A percentile compares a stretch with the other conserved stretches of the same genome.
Evolutionary conservation across 495 filamentous ascomycete species (phyloP).

Genomic region (Daldinia caldariorum): DNA sequence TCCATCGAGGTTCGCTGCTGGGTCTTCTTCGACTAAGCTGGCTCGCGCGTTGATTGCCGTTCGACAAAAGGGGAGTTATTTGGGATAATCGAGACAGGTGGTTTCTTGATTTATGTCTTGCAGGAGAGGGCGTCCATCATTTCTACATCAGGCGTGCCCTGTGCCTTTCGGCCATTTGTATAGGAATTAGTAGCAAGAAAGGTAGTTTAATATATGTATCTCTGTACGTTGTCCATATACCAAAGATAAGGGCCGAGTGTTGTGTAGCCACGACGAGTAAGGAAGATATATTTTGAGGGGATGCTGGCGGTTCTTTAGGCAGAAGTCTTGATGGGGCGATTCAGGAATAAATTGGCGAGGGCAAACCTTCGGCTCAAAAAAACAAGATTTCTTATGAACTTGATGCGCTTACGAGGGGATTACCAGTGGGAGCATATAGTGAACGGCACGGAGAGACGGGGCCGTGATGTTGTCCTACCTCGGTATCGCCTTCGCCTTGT

Average conservation of each 20-base stretch:
- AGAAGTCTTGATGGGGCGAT: slow-evolving; percentile 16
- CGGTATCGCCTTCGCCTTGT: slow-evolving; percentile 26
- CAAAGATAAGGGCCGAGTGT: background rate
- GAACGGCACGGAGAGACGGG: slow-evolving; percentile 32
- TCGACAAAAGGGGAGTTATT: slow-evolving; percentile 10
- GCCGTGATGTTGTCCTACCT: slow-evolving; percentile 27
- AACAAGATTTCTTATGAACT: slow-evolving; percentile 36
- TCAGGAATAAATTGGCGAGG: slow-evolving; percentile 30
- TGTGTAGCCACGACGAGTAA: slow-evolving; percentile 3
- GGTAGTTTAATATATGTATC: slow-evolving; percentile 34
- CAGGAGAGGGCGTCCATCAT: slow-evolving; percentile 34
- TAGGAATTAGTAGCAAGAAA: slow-evolving; percentile 17
- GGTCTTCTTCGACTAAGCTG: slow-evolving; percentile 46
- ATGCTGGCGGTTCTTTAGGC: slow-evolving; percentile 29
- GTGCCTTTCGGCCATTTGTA: slow-evolving; percentile 13
- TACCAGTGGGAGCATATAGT: slow-evolving; percentile 30
- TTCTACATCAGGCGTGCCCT: slow-evolving; percentile 32
- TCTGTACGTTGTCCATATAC: slow-evolving; percentile 28
- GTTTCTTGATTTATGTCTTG: slow-evolving; percentile 17
- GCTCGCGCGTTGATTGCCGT: background rate
- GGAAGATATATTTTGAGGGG: slow-evolving; percentile 6
- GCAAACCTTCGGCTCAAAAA: slow-evolving; percentile 21
- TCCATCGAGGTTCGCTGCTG: slow-evolving; percentile 48
- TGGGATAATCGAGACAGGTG: slow-evolving; percentile 22
- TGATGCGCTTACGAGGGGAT: slow-evolving; percentile 6